Evolutionary conservation across 129 eudicot species (phyloP).

Genomic region (carrot (Daucus carota)): DH1_v3.0 NC_030383.2:42426501-42427000

Average conservation of each 20-base stretch:
- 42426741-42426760: conserved; percentile 30
- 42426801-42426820: conserved; percentile 41
- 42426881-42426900: conserved; percentile 55
- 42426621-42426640: neutral
- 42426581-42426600: neutral
- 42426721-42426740: conserved; percentile 24
- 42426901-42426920: conserved; percentile 51
- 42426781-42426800: conserved; percentile 42
- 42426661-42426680: conserved; percentile 21
- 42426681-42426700: conserved; percentile 25
- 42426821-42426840: conserved; percentile 27
- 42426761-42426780: conserved; percentile 38
- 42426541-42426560: neutral
- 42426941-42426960: conserved; percentile 4
- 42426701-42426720: conserved; percentile 44
- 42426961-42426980: neutral
- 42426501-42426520: neutral
- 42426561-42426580: neutral
- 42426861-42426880: conserved; percentile 16
- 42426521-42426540: neutral
- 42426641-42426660: conserved; percentile 14
- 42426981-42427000: no score
- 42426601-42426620: neutral
- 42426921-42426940: conserved; percentile 44
- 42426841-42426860: conserved; percentile 22